A percentile compares a stretch with the other conserved stretches of the same genome.
Evolutionary conservation across 352 stramenopile species (phyloP).

Genomic region (Globisporangium recalcitrans): DNA sequence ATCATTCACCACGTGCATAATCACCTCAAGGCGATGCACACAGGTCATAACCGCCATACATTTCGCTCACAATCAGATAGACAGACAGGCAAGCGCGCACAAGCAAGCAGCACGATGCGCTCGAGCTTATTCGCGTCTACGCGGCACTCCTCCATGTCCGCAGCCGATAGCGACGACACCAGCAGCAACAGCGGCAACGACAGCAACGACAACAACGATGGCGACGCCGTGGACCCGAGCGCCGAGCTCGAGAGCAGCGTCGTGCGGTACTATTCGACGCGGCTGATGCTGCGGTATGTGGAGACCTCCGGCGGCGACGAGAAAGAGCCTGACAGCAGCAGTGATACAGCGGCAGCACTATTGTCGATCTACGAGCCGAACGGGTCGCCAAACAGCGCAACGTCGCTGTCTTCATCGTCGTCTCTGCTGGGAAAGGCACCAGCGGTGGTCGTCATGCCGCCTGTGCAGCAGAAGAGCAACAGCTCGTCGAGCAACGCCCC

Average conservation of each 20-base stretch:
- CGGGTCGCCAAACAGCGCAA: neutral
- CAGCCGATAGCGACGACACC: neutral
- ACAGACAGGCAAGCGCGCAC: neutral
- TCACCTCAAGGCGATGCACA: neutral
- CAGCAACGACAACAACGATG: neutral
- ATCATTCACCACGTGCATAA: neutral
- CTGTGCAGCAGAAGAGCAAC: slow-evolving; percentile 5
- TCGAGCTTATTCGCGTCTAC: slow-evolving; percentile 9
- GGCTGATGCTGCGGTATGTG: slow-evolving; percentile 26
- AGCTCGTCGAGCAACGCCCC: neutral
- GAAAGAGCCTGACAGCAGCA: neutral
- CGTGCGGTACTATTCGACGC: slow-evolving; percentile 32
- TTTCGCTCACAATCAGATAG: neutral
- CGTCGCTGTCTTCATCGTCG: neutral
- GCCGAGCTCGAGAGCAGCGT: slow-evolving; percentile 26
- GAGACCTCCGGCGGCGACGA: neutral
- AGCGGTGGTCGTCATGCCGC: slow-evolving; percentile 25
- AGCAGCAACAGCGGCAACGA: neutral
- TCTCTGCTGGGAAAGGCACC: slow-evolving; percentile 23
- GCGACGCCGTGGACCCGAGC: neutral
- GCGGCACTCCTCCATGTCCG: neutral
- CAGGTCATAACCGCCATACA: neutral
- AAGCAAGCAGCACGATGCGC: slow-evolving; percentile 1
- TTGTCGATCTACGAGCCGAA: slow-evolving; percentile 23
- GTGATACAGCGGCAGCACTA: slow-evolving; percentile 6